Evolutionary conservation across 176 grass and related monocot genomes (phyloP).

Genomic region (Hordeum vulgare): MorexV3_pseudomolecules_assembly NC_058522.1:521787701-521788200

Average conservation of each 20-base stretch:
- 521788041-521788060: neutral
- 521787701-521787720: no score
- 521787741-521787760: no score
- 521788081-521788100: neutral
- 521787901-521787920: neutral
- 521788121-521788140: neutral
- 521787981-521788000: no score
- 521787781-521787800: no score
- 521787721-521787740: no score
- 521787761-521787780: no score
- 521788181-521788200: no score
- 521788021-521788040: neutral
- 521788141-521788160: no score
- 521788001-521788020: no score
- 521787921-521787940: neutral
- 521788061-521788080: neutral
- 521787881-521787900: neutral
- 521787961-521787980: no score
- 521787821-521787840: neutral
- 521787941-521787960: no score
- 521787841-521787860: neutral
- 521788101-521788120: neutral
- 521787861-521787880: neutral
- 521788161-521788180: no score
- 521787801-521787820: neutral